Evolutionary conservation across 1,284 basidiomycete genomes (phyloP).

Genomic region (Flammula alnicola): DNA sequence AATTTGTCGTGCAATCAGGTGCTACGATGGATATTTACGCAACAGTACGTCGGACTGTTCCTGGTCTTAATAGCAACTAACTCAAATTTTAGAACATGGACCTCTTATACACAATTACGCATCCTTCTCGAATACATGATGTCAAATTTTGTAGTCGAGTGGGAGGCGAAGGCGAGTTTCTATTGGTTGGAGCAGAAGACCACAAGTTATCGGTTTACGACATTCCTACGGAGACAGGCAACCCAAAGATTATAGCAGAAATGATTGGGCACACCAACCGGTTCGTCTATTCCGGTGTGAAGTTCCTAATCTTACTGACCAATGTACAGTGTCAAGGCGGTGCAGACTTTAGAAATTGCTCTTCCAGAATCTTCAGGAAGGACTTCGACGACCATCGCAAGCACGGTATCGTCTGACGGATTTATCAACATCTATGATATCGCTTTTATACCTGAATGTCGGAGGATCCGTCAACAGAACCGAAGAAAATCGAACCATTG

Average conservation of each 20-base stretch:
- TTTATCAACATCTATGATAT: slow-evolving; percentile 83
- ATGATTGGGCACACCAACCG: slow-evolving; percentile 78
- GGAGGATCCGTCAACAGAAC: slow-evolving; percentile 16
- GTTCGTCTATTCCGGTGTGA: slow-evolving; percentile 41
- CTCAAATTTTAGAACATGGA: slow-evolving; percentile 62
- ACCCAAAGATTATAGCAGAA: slow-evolving; percentile 60
- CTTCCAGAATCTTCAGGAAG: slow-evolving; percentile 38
- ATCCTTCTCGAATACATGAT: slow-evolving; percentile 82
- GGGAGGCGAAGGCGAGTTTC: slow-evolving; percentile 60
- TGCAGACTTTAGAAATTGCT: slow-evolving; percentile 64
- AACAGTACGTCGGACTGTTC: slow-evolving; percentile 49
- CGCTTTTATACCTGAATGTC: slow-evolving; percentile 42
- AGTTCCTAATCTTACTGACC: slow-evolving; percentile 1
- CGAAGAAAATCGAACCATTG: slow-evolving; percentile 54
- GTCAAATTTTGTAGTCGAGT: slow-evolving; percentile 69
- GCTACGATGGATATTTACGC: slow-evolving; percentile 82
- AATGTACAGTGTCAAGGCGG: slow-evolving; percentile 65
- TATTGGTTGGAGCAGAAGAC: slow-evolving; percentile 87
- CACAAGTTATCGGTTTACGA: slow-evolving; percentile 80
- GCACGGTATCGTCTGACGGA: slow-evolving; percentile 85
- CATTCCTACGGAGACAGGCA: slow-evolving; percentile 44
- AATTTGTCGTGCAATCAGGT: slow-evolving; percentile 81
- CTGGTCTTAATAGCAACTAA: background rate
- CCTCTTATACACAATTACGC: slow-evolving; percentile 70
- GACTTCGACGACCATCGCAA: slow-evolving; percentile 63